Conservation (phyloP, 2,329 filamentous ascomycete species). For the Hymenotorrendiella dingleyae region DNA sequence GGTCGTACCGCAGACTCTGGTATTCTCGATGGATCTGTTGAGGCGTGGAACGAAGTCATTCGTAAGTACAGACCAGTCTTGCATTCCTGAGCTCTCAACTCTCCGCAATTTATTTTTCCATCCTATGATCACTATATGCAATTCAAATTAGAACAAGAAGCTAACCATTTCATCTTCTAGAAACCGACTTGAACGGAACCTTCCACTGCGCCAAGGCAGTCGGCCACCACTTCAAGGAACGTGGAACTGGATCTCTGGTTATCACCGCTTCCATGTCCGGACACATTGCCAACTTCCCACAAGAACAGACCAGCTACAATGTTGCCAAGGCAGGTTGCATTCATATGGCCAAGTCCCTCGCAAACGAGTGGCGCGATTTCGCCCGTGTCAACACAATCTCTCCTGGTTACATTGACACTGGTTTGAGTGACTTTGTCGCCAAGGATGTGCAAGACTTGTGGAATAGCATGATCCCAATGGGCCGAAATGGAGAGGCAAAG, state of each 20-base stretch:
- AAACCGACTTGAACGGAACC: slow-evolving; percentile 60
- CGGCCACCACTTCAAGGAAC: slow-evolving; percentile 61
- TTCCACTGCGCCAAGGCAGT: slow-evolving; percentile 64
- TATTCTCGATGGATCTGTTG: slow-evolving; percentile 60
- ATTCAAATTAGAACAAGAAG: too few species aligned
- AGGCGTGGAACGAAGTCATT: slow-evolving; percentile 61
- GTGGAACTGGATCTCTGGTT: slow-evolving; percentile 57
- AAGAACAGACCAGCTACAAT: slow-evolving; percentile 62
- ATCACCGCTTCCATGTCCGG: slow-evolving; percentile 60
- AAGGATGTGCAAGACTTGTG: slow-evolving; percentile 51
- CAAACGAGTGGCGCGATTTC: slow-evolving; percentile 57
- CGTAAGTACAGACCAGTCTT: too few species aligned
- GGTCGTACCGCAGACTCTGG: slow-evolving; percentile 64
- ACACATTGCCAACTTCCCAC: slow-evolving; percentile 50
- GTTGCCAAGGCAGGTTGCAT: slow-evolving; percentile 57
- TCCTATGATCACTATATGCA: too few species aligned
- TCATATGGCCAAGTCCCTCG: slow-evolving; percentile 8
- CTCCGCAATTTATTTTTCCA: too few species aligned
- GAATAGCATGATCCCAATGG: slow-evolving; percentile 53
- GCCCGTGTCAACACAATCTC: slow-evolving; percentile 63
- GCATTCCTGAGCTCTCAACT: too few species aligned
- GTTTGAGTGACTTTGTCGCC: slow-evolving; percentile 56
- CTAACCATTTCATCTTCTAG: too few species aligned
- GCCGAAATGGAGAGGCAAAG: slow-evolving; percentile 53
- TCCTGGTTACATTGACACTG: slow-evolving; percentile 62